These are phyloP conservation scores for Fusarium sp. DNA, from an alignment of 2,329 filamentous ascomycete genomes.

Conservation along the genomic window DNA sequence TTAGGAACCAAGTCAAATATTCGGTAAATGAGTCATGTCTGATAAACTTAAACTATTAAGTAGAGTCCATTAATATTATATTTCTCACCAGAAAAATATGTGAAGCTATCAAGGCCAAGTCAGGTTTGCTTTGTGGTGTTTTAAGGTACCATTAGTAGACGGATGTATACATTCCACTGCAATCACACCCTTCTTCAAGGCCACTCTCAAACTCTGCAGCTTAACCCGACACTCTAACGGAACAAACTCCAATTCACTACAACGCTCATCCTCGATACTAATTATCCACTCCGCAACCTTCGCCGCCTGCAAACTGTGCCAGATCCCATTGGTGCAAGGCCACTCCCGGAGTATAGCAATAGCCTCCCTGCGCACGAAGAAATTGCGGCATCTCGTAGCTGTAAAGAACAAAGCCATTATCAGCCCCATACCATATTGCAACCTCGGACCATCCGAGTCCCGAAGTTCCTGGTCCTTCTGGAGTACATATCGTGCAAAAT, in stretches of 20 bases:
- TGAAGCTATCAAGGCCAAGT: background rate
- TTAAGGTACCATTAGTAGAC: background rate
- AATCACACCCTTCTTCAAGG: background rate
- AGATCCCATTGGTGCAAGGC: background rate
- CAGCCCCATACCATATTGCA: background rate
- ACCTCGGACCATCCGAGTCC: background rate
- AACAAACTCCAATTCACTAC: background rate
- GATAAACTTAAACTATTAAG: background rate
- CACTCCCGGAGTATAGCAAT: background rate
- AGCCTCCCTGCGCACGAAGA: background rate
- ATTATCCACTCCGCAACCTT: background rate
- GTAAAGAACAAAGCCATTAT: background rate
- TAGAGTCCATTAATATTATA: rapidly evolving
- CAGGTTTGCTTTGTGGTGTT: background rate
- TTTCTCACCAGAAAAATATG: background rate
- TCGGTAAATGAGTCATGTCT: rapidly evolving
- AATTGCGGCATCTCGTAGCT: background rate
- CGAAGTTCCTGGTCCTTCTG: background rate
- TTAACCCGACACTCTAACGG: background rate
- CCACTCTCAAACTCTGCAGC: background rate
- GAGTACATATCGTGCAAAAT: background rate
- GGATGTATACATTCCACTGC: background rate
- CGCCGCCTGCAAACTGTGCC: background rate
- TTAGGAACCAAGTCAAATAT: background rate
- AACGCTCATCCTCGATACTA: background rate